Base-by-base conservation (phyloP, 176 grass and related monocot genomes). In the Bonia amplexicaulis region DNA sequence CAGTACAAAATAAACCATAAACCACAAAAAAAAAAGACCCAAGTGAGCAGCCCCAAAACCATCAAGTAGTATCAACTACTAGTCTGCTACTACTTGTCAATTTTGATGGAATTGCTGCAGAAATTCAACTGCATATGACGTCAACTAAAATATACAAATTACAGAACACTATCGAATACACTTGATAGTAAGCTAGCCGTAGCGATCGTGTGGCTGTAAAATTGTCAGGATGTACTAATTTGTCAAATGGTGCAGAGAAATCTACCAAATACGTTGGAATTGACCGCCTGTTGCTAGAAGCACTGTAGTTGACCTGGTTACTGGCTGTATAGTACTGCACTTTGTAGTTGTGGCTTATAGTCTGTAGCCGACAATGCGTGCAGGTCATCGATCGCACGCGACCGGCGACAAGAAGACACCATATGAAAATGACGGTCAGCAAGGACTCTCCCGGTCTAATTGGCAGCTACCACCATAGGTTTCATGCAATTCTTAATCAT, bases 401-500 rank as follows among this genome's bases (percentile, higher is more conserved):
- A 79, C 75, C 42, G 67, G 55, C 52, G 27, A 52, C 52, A 15
- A 53, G 26, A 59, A 45, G 54, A 14, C 44, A 71, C 2, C 22
- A 26, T 12, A 14, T 7, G 82, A 85, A 62, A 85, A 48, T 12
- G 82, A 69, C 9, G 71, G 82, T 85, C 82, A 89, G 22, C 70
- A 63, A 55, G 71, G 75, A 85, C 67, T 48, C 20, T 76, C 81
- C 71, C 6, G 12, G 76, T 75, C 88, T 37, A 76, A 55, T 12
- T 40, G 48, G 4, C 10, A 15, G 6, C 1, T 59, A 10, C 9
- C 26, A 51, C 29, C 52, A 48, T 35, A 37, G 70, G 59, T 65
- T 31, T 54, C 17, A 42, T 29, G 2, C 59, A 74, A 53, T 45
- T 53, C 22, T 63, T 62, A 72, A 15, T 63, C 54, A 58, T 45